Base-by-base conservation (phyloP, 2,329 filamentous ascomycete genomes). In the Monosporascus sp. region DNA sequence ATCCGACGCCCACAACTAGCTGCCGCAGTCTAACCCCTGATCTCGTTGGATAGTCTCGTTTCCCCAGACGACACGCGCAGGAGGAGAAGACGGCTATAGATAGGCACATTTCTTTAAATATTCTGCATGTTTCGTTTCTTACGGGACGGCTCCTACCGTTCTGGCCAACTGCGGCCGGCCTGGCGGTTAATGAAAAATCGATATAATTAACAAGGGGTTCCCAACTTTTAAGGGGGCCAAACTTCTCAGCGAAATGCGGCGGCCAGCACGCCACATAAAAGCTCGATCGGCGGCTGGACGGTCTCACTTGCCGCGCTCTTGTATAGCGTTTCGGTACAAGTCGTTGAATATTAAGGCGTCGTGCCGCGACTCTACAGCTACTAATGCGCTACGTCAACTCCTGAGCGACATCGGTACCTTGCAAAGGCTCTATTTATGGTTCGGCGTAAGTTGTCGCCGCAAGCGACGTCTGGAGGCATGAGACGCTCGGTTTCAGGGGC, bases 1-100 rank as follows among this genome's bases (percentile, higher is more conserved):
- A 64, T 61, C 58, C 61, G 52, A 60, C 58, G 60, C 61, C 58
- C 54, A 55, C 8, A 44, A 17, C 49, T 22, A 50, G 41, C 28
- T 55, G 40, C 22, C 22, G 28, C 48, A 18, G n/a, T 48, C 26
- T 40, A 53, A 41, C 49, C 31, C 54, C 53, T 53, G 45, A 59
- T 51, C 51, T 41, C 51, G 38, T 53, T 26, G 37, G 40, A 11
- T 55, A 52, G 54, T 55, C 26, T 40, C 51, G 38, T 48, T 31
- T 28, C 22, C 22, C 17, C 17, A 26, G 7, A 45, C 7, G 43
- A 45, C 26, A 31, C 31, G 17, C 11, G 28, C 28, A 31, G 28
- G 5, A 0, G 28, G 28, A 9, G 28, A 11, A 11, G 28, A 5
- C 28, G 9, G 11, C 9, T 4, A 31, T 11, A 11, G 28, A 11